A percentile compares a stretch with the other conserved stretches of the same genome.
Conservation (phyloP, 2,329 filamentous ascomycete genomes). For the Trichoderma semiorbis region DNA sequence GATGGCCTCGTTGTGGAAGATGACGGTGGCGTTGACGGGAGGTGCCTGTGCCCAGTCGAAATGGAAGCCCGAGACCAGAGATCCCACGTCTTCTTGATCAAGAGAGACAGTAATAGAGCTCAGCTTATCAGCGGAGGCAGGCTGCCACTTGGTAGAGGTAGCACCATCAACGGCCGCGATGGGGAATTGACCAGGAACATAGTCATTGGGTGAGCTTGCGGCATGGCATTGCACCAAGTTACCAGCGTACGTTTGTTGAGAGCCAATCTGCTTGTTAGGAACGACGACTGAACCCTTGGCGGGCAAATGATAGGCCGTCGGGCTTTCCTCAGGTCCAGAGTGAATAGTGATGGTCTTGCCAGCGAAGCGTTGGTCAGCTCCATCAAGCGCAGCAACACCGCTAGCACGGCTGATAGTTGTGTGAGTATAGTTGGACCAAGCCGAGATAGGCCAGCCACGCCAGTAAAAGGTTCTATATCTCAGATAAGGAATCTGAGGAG, state of each 20-base stretch:
- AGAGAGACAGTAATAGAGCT: constrained; percentile 22
- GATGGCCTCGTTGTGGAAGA: constrained; percentile 21
- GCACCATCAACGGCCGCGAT: constrained; percentile 22
- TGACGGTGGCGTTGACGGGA: constrained; percentile 23
- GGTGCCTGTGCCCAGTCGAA: constrained; percentile 25
- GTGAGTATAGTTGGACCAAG: constrained; percentile 27
- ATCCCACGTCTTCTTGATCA: constrained; percentile 14
- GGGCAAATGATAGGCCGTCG: constrained; percentile 43
- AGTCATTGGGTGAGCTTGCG: constrained; percentile 44
- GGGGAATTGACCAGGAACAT: constrained; percentile 65
- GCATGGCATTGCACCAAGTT: constrained; percentile 65
- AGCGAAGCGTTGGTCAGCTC: constrained; percentile 53
- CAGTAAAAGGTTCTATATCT: constrained; percentile 28
- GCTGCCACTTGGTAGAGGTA: constrained; percentile 25
- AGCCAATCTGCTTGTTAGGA: constrained; percentile 55
- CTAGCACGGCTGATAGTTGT: constrained; percentile 29
- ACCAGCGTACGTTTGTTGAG: constrained; percentile 49
- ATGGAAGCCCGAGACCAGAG: constrained; percentile 19
- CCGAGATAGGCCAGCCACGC: constrained; percentile 27
- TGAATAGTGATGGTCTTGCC: constrained; percentile 56
- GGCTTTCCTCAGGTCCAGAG: constrained; percentile 42
- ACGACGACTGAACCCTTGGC: constrained; percentile 51
- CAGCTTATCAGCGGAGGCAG: constrained; percentile 17
- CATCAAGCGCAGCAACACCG: constrained; percentile 40
- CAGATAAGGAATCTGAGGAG: constrained; percentile 53